Evolutionary conservation across 2,329 filamentous ascomycete genomes (phyloP).

Genomic region (Exserohilum rostratum): DNA sequence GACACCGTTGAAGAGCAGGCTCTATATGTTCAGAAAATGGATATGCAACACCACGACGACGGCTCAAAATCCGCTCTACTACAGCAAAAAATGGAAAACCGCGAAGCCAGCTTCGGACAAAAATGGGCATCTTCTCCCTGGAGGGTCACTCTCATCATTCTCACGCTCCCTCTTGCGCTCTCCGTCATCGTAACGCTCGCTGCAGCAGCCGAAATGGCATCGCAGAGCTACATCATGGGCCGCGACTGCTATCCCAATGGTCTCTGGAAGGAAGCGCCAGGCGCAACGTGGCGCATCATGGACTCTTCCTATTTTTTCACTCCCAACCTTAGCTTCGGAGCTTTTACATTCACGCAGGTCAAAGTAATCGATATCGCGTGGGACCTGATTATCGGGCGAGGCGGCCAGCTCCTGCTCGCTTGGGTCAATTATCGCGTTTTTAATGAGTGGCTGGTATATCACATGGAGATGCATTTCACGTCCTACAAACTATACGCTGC

Average conservation of each 20-base stretch:
- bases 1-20: neutral
- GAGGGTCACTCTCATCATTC: conserved; percentile 25
- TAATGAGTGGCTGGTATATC: conserved; percentile 44
- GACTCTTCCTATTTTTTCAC: conserved; percentile 44
- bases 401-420: conserved; percentile 42
- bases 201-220: conserved; percentile 35
- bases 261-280: conserved; percentile 33
- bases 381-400: conserved; percentile 48
- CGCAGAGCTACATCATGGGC: conserved; percentile 32
- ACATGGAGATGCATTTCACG: conserved; percentile 43
- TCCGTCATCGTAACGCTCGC: conserved; percentile 35
- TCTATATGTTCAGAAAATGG: neutral
- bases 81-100: neutral
- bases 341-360: conserved; percentile 43
- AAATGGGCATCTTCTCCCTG: conserved; percentile 30
- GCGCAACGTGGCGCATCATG: conserved; percentile 45
- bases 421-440: conserved; percentile 48
- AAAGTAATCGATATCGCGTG: conserved; percentile 49
- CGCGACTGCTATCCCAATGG: conserved; percentile 43
- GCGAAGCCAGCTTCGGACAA: neutral
- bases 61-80: conserved; percentile 1
- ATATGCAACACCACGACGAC: neutral
- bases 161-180: conserved; percentile 30
- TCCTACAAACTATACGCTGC: conserved; percentile 39
- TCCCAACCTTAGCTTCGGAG: conserved; percentile 40